Percentiles rank a stretch among this genome's conserved stretches.
These are phyloP conservation scores for Candida glaebosa DNA, from an alignment of 805 yeast genomes.

Conservation along the genomic window DNA sequence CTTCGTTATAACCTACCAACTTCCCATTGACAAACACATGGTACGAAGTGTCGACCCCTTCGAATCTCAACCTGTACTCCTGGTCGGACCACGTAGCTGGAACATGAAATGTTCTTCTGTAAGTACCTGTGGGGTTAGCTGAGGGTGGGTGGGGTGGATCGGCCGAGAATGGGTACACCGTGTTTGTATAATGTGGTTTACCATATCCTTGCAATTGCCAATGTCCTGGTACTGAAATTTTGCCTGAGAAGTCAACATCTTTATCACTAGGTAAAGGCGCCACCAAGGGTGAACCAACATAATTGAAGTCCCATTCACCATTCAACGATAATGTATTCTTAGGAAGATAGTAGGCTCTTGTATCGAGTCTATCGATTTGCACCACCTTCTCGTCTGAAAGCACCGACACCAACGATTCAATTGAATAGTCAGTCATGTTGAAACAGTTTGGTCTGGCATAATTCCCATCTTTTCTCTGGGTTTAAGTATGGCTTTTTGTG, in stretches of 20 bases:
- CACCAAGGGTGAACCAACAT: slow-evolving; percentile 8
- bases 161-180: slow-evolving; percentile 25
- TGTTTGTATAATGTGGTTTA: slow-evolving; percentile 32
- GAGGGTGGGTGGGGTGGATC: slow-evolving; percentile 32
- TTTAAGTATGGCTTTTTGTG: neutral
- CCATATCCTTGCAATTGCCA: slow-evolving; percentile 36
- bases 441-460: neutral
- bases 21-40: slow-evolving; percentile 28
- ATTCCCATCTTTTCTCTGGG: no score
- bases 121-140: slow-evolving; percentile 29
- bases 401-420: slow-evolving; percentile 3
- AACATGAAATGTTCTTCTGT: slow-evolving; percentile 20
- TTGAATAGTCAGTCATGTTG: slow-evolving; percentile 4
- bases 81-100: slow-evolving; percentile 10
- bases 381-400: slow-evolving; percentile 11
- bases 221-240: slow-evolving; percentile 29
- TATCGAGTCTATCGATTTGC: slow-evolving; percentile 10
- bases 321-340: slow-evolving; percentile 9
- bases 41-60: slow-evolving; percentile 33
- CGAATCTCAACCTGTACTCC: slow-evolving; percentile 24
- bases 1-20: slow-evolving; percentile 28
- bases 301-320: slow-evolving; percentile 14
- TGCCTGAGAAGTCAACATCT: slow-evolving; percentile 2
- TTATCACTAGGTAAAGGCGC: slow-evolving; percentile 9
- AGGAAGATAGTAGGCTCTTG: slow-evolving; percentile 15